phyloP scores from a whole-genome alignment of 805 yeast genomes.

The Barnettozyma siamensis region DNA sequence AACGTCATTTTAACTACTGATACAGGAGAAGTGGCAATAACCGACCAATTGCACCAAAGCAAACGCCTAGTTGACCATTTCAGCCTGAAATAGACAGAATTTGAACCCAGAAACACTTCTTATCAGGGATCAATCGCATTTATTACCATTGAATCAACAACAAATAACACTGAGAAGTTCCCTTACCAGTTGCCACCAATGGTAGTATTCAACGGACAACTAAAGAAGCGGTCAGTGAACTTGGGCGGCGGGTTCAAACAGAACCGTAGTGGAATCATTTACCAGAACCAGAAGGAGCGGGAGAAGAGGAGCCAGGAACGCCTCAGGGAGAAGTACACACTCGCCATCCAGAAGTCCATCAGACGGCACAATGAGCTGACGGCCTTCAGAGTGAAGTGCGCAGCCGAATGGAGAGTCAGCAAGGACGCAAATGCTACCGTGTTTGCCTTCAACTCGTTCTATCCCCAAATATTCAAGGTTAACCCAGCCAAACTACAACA shows the following conservation, averaged over 20 bases:
- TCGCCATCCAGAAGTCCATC: slow-evolving; percentile 43
- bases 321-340: slow-evolving; percentile 42
- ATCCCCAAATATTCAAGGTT: slow-evolving; percentile 14
- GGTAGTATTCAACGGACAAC: slow-evolving; percentile 63
- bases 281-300: slow-evolving; percentile 61
- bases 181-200: slow-evolving; percentile 13
- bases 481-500: slow-evolving; percentile 8
- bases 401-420: slow-evolving; percentile 18
- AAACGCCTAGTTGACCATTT: too few relatives aligned
- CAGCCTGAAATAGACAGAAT: too few relatives aligned
- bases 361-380: slow-evolving; percentile 34
- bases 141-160: too few relatives aligned
- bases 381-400: slow-evolving; percentile 19
- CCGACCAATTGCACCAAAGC: too few relatives aligned
- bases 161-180: too few relatives aligned
- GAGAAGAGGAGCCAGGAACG: slow-evolving; percentile 55
- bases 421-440: slow-evolving; percentile 7
- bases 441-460: slow-evolving; percentile 30
- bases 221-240: slow-evolving; percentile 51
- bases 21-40: too few relatives aligned
- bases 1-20: too few relatives aligned
- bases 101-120: too few relatives aligned
- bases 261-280: slow-evolving; percentile 42
- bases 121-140: too few relatives aligned
- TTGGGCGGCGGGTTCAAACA: slow-evolving; percentile 42